phyloP scores from a whole-genome alignment of 768 basidiomycete species.

The Mycena haematopus region DNA sequence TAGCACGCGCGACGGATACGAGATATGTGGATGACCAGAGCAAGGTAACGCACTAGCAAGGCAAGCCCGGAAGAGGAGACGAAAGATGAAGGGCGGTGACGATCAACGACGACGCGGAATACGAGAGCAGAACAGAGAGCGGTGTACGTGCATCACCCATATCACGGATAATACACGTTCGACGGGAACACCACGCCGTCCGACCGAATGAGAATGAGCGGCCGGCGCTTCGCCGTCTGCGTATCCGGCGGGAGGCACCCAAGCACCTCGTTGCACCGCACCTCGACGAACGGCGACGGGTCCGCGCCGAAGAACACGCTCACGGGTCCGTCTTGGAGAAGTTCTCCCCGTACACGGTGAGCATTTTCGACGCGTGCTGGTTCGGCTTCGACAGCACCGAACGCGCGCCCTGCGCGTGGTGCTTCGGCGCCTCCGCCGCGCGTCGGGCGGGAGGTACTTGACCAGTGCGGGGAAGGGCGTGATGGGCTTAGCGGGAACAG shows the following conservation, averaged over 20 bases:
- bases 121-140: conserved; percentile 17
- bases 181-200: conserved; percentile 92
- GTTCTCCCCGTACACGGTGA: conserved; percentile 90
- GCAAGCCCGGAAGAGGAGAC: background rate
- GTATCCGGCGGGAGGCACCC: conserved; percentile 82
- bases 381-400: conserved; percentile 78
- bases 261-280: conserved; percentile 85
- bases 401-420: conserved; percentile 68
- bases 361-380: conserved; percentile 78
- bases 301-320: conserved; percentile 88
- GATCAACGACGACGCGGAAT: conserved; percentile 4
- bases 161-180: conserved; percentile 80
- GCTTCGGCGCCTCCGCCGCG: conserved; percentile 82
- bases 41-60: conserved; percentile 12
- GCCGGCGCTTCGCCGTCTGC: conserved; percentile 70
- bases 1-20: too few species aligned
- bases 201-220: conserved; percentile 80
- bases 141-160: conserved; percentile 23
- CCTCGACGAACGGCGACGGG: conserved; percentile 86
- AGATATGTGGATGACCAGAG: conserved; percentile 1
- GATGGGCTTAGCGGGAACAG: conserved; percentile 80
- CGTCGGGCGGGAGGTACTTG: conserved; percentile 91
- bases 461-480: conserved; percentile 88
- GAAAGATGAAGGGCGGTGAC: background rate
- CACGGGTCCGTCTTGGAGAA: conserved; percentile 85